Evolutionary conservation across 441 rosid species (phyloP).

Genomic region (Aquilaria agallochum): DNA sequence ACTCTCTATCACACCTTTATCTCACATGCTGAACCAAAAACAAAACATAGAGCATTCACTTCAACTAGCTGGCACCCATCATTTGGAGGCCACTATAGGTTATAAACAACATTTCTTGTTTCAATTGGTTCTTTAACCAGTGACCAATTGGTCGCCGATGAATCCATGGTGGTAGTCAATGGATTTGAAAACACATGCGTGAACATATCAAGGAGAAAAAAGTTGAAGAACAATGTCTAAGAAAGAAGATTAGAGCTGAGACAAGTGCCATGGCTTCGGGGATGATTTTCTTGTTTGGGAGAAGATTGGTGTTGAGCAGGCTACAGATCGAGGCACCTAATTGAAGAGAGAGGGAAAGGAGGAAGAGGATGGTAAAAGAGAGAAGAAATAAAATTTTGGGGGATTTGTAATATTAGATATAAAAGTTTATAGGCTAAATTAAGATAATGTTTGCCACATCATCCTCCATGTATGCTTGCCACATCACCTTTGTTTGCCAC

Average conservation of each 20-base stretch:
- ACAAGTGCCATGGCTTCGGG: constrained; percentile 13
- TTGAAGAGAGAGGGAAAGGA: too few relatives aligned
- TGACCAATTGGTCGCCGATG: constrained; percentile 62
- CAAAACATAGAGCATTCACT: constrained; percentile 32
- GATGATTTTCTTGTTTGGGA: too few relatives aligned
- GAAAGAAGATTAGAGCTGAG: constrained; percentile 35
- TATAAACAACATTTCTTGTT: constrained; percentile 87
- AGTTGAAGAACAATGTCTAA: constrained; percentile 37
- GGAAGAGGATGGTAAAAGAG: too few relatives aligned
- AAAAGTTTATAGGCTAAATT: too few relatives aligned
- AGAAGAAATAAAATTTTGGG: too few relatives aligned
- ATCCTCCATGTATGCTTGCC: too few relatives aligned
- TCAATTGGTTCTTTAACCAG: constrained; percentile 69
- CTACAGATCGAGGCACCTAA: too few relatives aligned
- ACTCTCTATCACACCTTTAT: constrained; percentile 30
- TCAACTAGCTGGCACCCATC: constrained; percentile 85
- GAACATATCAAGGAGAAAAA: constrained; percentile 27
- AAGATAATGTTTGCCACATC: too few relatives aligned
- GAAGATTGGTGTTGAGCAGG: too few relatives aligned
- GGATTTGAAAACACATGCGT: constrained; percentile 45
- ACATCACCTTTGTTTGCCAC: too few relatives aligned
- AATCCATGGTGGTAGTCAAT: constrained; percentile 57
- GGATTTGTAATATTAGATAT: too few relatives aligned
- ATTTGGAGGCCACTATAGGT: constrained; percentile 91
- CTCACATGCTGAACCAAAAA: constrained; percentile 24